A percentile compares a stretch with the other conserved stretches of the same genome.
Evolutionary conservation across 306 rosid species (phyloP).

Genomic region (Cucumis sativus): Cucumber_9930_V3 NC_026655.2:3878001-3878500

Average conservation of each 20-base stretch:
- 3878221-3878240: conserved; percentile 38
- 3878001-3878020: neutral
- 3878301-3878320: conserved; percentile 23
- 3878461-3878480: neutral
- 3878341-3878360: conserved; percentile 33
- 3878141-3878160: neutral
- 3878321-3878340: conserved; percentile 40
- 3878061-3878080: neutral
- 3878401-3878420: conserved; percentile 36
- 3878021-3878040: neutral
- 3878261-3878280: conserved; percentile 42
- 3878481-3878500: neutral
- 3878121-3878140: neutral
- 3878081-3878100: neutral
- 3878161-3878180: neutral
- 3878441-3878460: neutral
- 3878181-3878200: neutral
- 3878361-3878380: conserved; percentile 39
- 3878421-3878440: neutral
- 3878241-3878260: conserved; percentile 80
- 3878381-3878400: neutral
- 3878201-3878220: neutral
- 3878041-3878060: neutral
- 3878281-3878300: conserved; percentile 39
- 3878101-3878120: neutral